Base-by-base conservation (phyloP, 345 rosid species). In the Brassica napus region DNA sequence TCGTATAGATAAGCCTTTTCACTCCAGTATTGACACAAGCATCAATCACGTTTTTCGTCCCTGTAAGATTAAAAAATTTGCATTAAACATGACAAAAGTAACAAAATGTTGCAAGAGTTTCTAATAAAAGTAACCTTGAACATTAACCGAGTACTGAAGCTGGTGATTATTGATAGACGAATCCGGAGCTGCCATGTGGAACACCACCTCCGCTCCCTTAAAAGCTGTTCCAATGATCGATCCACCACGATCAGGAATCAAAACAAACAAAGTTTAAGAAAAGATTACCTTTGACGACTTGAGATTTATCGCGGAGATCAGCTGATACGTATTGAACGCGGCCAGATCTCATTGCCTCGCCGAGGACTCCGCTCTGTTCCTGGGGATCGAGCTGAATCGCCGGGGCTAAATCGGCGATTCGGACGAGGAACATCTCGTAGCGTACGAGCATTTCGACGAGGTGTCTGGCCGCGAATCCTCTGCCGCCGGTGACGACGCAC, bases 101-200 rank as follows among this genome's bases (percentile, higher is more conserved):
- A 65, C n/a, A 42, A 10, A 42, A 10, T 3, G 31, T 28, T 10
- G 14, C 14, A 42, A 8, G 14, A 42, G 49, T 10, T 42, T 32
- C 12, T 15, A 8, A 8, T 64, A 15, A 34, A 35, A 39, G 4
- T 66, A 92, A 92, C 98, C 98, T 87, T 84, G 86, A 64, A 95
- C 97, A 74, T 95, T 95, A 75, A 95, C 99, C 5, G 98, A 90
- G 81, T 88, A 83, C 16, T 95, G 99, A 76, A 95, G 96, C 87
- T 86, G 85, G 69, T 80, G 78, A 73, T 82, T 85, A 59, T 95
- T 95, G 68, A 93, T 86, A 6, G 98, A 91, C 11, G 99, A 95
- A 89, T 93, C 85, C 1, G 99, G 99, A 60, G 99, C 98, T 32
- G 99, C 98, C 98, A 89, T 91, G 74, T 95, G 99, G 83, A 89